Base-by-base conservation (phyloP, 2,329 filamentous ascomycete genomes). In the Trichoderma sp. region DNA sequence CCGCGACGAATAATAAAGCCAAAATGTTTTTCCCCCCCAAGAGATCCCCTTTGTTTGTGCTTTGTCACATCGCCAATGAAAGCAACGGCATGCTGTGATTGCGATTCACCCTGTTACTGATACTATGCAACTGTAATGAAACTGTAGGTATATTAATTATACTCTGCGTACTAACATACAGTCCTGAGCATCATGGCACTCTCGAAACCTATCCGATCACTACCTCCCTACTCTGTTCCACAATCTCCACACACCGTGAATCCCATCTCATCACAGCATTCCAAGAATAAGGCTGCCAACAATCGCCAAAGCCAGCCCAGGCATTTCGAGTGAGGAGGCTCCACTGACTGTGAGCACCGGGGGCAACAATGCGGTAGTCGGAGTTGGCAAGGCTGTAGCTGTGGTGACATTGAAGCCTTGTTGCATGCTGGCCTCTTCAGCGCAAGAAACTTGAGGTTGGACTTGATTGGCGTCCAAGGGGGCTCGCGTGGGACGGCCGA, bases 281-380 rank as follows among this genome's bases (percentile, higher is more conserved):
- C 74, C 77, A 43, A 80, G 61, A 28, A 80, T 60, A n/a, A 76
- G 76, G 39, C 77, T 75, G 15, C 79, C 80, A 63, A 76, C 79
- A 57, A 78, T 72, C 7, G 75, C 76, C 21, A 76, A 73, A 15
- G 76, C 75, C 30, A 78, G 71, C 18, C 76, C 78, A 3, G 76
- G 76, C 4, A 72, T 77, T 9, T 76, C 75, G 6, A 78, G 77
- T 3, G 79, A 76, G 21, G 77, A 76, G 21, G 76, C 76, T 18
- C 76, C 80, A 5, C 75, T 77, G 24, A 71, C 53, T 3, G 70
- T 60, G 43, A 21, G n/a, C n/a, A n/a, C 39, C 7, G 39, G n/a
- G 43, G 18, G 3, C 9, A 60, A 9, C n/a, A n/a, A 9, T 64
- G 57, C n/a, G 4, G 28, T 14, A 24, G 30, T 18, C 28, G 67